These are phyloP conservation scores for Stylosanthes scabra DNA, from an alignment of 331 rosid species.

Conservation along the genomic window DNA sequence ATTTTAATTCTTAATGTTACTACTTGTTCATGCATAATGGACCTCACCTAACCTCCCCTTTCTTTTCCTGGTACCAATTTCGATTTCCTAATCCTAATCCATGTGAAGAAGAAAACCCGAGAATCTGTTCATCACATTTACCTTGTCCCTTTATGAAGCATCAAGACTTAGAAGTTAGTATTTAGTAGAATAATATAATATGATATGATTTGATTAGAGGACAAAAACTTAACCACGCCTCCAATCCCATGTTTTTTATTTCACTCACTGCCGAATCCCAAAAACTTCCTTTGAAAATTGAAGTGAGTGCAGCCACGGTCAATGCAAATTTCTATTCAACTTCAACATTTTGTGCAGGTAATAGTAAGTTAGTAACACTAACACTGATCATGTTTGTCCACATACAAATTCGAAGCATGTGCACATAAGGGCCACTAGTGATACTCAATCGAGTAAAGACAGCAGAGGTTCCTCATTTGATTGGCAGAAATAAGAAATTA, in stretches of 20 bases:
- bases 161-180: no score
- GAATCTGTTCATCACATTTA: no score
- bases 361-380: no score
- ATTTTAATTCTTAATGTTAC: neutral
- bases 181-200: no score
- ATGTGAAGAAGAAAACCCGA: no score
- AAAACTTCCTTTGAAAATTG: constrained; percentile 5
- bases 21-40: neutral
- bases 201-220: no score
- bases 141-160: no score
- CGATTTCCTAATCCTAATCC: no score
- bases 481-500: no score
- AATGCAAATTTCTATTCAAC: neutral
- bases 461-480: no score
- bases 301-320: neutral
- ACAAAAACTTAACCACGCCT: neutral
- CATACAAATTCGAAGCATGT: neutral
- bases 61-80: neutral
- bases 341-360: neutral
- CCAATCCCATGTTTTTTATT: neutral
- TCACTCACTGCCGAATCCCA: neutral
- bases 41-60: neutral
- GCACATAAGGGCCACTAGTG: no score
- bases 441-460: no score
- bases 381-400: neutral